Percentiles rank a stretch among this genome's conserved stretches.
phyloP scores from a whole-genome alignment of 192 early-diverging fungal genomes.

The Spinellus fusiger region DNA sequence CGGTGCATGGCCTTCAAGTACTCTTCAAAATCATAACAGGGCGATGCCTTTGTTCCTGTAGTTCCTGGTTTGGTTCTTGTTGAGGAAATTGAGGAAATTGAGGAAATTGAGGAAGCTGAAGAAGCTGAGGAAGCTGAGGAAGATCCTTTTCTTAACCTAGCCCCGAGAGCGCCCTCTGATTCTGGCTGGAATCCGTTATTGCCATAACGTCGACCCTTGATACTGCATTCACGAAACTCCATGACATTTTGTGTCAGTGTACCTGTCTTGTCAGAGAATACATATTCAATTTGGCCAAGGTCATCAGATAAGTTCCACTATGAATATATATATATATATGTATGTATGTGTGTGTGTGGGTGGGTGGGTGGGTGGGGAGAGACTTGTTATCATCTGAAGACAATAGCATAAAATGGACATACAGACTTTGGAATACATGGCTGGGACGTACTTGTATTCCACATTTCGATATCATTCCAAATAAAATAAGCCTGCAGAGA shows the following conservation, averaged over 20 bases:
- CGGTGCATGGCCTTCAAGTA: constrained; percentile 53
- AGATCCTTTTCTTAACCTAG: constrained; percentile 45
- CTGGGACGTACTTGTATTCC: constrained; percentile 52
- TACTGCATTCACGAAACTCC: constrained; percentile 92
- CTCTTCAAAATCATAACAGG: constrained; percentile 30
- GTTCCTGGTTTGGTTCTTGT: too few relatives aligned
- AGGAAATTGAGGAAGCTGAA: constrained; percentile 32
- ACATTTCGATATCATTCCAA: constrained; percentile 87
- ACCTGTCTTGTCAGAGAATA: constrained; percentile 96
- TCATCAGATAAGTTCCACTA: constrained; percentile 96
- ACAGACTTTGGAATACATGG: constrained; percentile 61
- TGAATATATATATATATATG: not conserved
- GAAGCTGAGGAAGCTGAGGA: constrained; percentile 36
- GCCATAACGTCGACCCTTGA: constrained; percentile 85
- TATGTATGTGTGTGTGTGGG: not conserved
- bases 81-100: too few relatives aligned
- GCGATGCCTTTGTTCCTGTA: constrained; percentile 16
- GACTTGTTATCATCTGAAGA: too few relatives aligned
- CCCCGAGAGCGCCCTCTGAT: constrained; percentile 44
- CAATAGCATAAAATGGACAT: constrained; percentile 18
- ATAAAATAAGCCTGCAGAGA: constrained; percentile 78
- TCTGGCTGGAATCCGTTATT: constrained; percentile 62
- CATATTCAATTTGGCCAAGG: constrained; percentile 92
- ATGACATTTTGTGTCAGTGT: constrained; percentile 94
- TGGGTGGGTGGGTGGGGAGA: too few relatives aligned